Conservation (phyloP, 495 filamentous ascomycete species). For the Aspergillus cristatus region DNA sequence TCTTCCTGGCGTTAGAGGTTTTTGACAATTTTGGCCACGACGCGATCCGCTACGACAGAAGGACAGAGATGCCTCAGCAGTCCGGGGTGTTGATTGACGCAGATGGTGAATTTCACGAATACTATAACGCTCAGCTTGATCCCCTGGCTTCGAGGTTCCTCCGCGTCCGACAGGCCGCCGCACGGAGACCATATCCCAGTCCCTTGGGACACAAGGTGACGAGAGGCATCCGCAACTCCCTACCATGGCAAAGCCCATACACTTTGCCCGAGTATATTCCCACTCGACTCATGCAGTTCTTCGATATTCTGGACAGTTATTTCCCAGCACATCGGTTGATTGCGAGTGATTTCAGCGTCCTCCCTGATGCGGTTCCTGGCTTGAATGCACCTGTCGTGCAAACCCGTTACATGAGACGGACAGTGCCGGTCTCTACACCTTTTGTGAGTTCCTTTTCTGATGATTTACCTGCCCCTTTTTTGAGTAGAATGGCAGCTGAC, state of each 20-base stretch:
- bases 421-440: conserved; percentile 82
- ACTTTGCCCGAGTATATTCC: conserved; percentile 85
- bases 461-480: not conserved
- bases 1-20: conserved; percentile 97
- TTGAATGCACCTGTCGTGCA: conserved; percentile 92
- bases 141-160: conserved; percentile 77
- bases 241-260: conserved; percentile 65
- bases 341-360: conserved; percentile 79
- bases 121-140: conserved; percentile 71
- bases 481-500: conserved; percentile 5
- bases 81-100: conserved; percentile 77
- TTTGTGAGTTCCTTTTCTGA: conserved; percentile 58
- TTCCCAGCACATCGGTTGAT: conserved; percentile 86
- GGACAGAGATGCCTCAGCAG: conserved; percentile 70
- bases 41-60: conserved; percentile 73
- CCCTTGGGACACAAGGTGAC: conserved; percentile 46
- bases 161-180: conserved; percentile 61
- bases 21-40: conserved; percentile 99
- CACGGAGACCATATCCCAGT: conserved; percentile 41
- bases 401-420: conserved; percentile 77
- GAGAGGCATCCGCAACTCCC: conserved; percentile 45
- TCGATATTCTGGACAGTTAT: conserved; percentile 72
- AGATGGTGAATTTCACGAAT: conserved; percentile 88
- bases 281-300: conserved; percentile 91
- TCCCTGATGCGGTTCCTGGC: conserved; percentile 74